These are phyloP conservation scores for Colletotrichum chlorophyti DNA, from an alignment of 2,329 filamentous ascomycete species.

Conservation along the genomic window DNA sequence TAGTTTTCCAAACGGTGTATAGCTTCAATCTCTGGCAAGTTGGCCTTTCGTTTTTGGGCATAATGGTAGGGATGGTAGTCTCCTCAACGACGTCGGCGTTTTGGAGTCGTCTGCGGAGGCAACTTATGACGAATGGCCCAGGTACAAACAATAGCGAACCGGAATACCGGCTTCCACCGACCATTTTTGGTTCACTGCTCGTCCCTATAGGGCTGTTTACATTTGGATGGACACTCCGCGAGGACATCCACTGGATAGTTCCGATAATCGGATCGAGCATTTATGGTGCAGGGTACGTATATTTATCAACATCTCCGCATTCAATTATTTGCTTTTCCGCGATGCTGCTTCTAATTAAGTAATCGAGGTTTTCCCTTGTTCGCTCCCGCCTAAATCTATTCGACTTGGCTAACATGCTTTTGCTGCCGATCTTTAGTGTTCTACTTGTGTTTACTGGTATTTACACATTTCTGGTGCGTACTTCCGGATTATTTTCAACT, in stretches of 20 bases:
- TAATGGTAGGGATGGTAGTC: constrained; percentile 71
- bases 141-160: constrained; percentile 79
- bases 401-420: too few species aligned
- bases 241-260: constrained; percentile 81
- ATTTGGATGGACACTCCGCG: constrained; percentile 87
- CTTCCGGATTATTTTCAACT: too few species aligned
- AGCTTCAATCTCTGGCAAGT: constrained; percentile 80
- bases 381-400: too few species aligned
- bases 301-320: constrained; percentile 35
- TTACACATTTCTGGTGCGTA: constrained; percentile 85
- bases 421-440: too few species aligned
- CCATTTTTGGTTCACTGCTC: constrained; percentile 75
- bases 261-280: constrained; percentile 76
- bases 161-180: constrained; percentile 82
- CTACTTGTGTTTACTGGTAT: constrained; percentile 83
- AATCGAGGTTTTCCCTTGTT: too few species aligned
- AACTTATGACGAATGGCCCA: constrained; percentile 61
- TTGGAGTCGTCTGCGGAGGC: constrained; percentile 66
- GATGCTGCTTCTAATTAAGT: too few species aligned
- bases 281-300: constrained; percentile 76
- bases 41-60: constrained; percentile 79
- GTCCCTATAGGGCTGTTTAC: constrained; percentile 85
- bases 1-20: constrained; percentile 79
- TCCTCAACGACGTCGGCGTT: constrained; percentile 70
- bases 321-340: too few species aligned